Base-by-base conservation (phyloP, 768 basidiomycete genomes). In the Hebeloma cylindrosporum region DNA sequence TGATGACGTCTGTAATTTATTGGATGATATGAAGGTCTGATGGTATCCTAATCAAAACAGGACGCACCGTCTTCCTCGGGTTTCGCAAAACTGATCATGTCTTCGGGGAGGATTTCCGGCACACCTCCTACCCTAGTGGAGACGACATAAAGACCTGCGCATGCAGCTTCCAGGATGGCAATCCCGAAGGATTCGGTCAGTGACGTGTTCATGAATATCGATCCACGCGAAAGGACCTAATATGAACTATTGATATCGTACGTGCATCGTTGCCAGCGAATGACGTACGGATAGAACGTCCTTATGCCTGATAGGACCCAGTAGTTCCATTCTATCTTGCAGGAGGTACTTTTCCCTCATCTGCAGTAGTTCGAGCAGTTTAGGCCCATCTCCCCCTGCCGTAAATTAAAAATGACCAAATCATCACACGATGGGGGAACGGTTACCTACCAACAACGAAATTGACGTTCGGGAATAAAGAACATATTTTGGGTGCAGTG, bases 111-210 rank as follows among this genome's bases (percentile, higher is more conserved):
- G 43, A 98, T 88, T 63, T 98, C 96, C 0, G 95, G 92, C 0
- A 97, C 90, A 1, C 96, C 96, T 0, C 96, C 96, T 0, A 97
- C 95, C 32, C 83, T 81, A 0, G 96, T 98, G 30, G 85, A 85
- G 37, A 98, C 95, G 38, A 97, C 87, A 59, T 95, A 95, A 11
- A 97, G 74, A 1, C 96, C 95, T 0, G 92, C 83, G 52, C 90
- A 94, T 0, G 96, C 96, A 0, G 95, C 96, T 69, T 99, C 96
- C 31, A 99, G 77, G 52, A 95, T 93, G n/a, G 88, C 90, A 52
- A 95, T 98, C 0, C 96, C 95, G 54, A 98, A 99, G 0, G 96
- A 80, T 62, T 98, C 96, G 1, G 95, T 98, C 18, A 98, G 75
- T 0, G 93, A 94, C 0, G 96, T 94, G 59, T 94, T 96, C 72